Base-by-base conservation (phyloP, 192 early-diverging fungal species). In the Gonapodya prolifera region DNA sequence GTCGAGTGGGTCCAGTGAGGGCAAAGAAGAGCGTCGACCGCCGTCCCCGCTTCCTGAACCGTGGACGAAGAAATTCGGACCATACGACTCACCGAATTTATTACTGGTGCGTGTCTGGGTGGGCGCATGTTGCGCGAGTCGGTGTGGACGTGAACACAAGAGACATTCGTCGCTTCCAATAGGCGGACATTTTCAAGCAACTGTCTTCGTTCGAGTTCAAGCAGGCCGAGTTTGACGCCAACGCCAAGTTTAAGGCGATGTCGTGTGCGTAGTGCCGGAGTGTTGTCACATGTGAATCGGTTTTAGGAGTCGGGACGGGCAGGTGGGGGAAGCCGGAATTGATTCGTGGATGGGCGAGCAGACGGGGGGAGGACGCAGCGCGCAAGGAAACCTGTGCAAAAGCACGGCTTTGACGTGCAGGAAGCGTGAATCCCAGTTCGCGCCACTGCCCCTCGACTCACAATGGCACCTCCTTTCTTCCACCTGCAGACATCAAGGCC, bases 201-300 rank as follows among this genome's bases (percentile, higher is more conserved):
- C 8, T 73, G 18, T 18, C 71, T 18, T 13, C 18, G 8, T 18
- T 30, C 31, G 71, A 32, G 31, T 73, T 73, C 71, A 32, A 73
- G 31, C 71, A 73, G 31, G 71, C 71, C 71, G 32, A 73, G 29
- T 73, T 73, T 32, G 71, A 73, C 71, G 31, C 18, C 31, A 73
- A 73, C 31, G 71, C 71, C 28, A 18, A 32, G 8, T 73, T 30
- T 29, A 18, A 18, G 31, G 71, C 71, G 28, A 73, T 32, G 31
- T 16, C 71, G 31, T 73, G 45, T 61, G 23, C 8, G 45, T 61
- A 16, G n/a, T n/a, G n/a, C n/a, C n/a, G n/a, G n/a, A n/a, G n/a
- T n/a, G n/a, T n/a, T n/a, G n/a, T n/a, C n/a, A n/a, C n/a, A n/a
- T n/a, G n/a, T n/a, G n/a, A n/a, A n/a, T n/a, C n/a, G n/a, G n/a